Conservation (phyloP, 2,329 filamentous ascomycete genomes). For the Ceratocystis smalleyi region DNA sequence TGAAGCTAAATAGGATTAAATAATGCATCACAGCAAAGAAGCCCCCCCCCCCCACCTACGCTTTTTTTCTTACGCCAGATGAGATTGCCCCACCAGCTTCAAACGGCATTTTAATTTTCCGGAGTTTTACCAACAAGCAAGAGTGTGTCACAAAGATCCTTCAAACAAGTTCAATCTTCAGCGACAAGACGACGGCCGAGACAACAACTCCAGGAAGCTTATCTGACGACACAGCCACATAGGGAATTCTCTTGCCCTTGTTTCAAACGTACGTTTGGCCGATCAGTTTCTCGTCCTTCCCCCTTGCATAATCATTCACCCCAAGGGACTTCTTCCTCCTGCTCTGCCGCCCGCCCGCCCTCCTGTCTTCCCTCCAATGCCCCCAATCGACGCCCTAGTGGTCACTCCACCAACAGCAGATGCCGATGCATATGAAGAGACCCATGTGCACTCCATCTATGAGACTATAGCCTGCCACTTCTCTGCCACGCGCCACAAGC, state of each 20-base stretch:
- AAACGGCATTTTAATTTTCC: not conserved
- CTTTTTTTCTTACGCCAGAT: not conserved
- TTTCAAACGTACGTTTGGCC: not conserved
- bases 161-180: not conserved
- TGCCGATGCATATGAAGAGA: slow-evolving; percentile 53
- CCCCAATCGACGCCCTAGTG: not conserved
- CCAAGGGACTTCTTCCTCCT: not conserved
- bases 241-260: not conserved
- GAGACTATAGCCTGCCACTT: slow-evolving; percentile 75
- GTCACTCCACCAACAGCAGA: not conserved
- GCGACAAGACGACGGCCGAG: not conserved
- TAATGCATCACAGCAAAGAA: not conserved
- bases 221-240: not conserved
- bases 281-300: not conserved
- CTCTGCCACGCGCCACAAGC: slow-evolving; percentile 62
- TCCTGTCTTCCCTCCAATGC: not conserved
- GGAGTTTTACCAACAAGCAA: not conserved
- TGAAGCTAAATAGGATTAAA: not conserved
- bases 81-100: not conserved
- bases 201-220: not conserved
- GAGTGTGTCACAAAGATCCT: not conserved
- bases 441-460: slow-evolving; percentile 86
- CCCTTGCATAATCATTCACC: not conserved
- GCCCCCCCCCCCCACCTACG: not conserved
- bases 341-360: not conserved